phyloP scores from a whole-genome alignment of 345 rosid species.

The Noccaea bulbosa region DNA sequence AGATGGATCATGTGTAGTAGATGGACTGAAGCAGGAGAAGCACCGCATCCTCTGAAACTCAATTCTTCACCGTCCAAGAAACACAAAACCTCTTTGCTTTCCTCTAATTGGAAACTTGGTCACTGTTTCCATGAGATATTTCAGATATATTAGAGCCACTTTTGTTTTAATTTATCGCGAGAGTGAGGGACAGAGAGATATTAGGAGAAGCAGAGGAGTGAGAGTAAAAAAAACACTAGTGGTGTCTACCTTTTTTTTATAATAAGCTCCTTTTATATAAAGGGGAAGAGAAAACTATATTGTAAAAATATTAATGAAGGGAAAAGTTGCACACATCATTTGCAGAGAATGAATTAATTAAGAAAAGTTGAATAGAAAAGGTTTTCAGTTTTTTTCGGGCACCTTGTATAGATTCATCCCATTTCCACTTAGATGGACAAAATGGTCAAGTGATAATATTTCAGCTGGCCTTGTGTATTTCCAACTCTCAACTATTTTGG shows the following conservation, averaged over 20 bases:
- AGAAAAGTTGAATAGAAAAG: neutral
- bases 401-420: conserved; percentile 6
- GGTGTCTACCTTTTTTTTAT: conserved; percentile 20
- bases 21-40: conserved; percentile 16
- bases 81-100: neutral
- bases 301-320: neutral
- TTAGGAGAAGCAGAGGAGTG: conserved; percentile 10
- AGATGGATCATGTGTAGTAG: conserved; percentile 23
- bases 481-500: neutral
- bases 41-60: conserved; percentile 20
- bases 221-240: conserved; percentile 21
- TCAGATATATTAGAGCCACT: conserved; percentile 15
- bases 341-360: conserved; percentile 3
- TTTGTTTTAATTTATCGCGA: conserved; percentile 17
- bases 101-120: conserved; percentile 16
- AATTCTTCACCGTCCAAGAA: conserved; percentile 6
- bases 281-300: neutral
- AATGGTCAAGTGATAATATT: conserved; percentile 14
- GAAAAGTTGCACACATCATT: neutral
- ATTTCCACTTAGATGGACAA: neutral
- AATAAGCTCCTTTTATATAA: neutral
- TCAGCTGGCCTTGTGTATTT: neutral
- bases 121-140: neutral
- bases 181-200: conserved; percentile 14
- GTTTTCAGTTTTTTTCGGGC: neutral